Evolutionary conservation across 305 asterid species (phyloP).

Genomic region (Solanum hybrid): DNA sequence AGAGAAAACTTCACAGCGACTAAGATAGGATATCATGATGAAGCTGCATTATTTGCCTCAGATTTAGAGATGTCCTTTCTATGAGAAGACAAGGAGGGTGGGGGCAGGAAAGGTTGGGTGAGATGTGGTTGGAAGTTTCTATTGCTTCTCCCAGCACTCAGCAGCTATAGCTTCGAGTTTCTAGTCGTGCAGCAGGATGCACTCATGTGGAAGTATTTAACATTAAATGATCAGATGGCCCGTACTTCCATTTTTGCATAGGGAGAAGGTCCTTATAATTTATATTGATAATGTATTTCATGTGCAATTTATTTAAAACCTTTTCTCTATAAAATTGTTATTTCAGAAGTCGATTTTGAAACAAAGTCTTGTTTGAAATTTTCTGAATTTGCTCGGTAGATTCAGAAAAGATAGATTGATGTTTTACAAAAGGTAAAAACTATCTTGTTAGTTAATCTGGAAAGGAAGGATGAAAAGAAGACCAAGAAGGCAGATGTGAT

Average conservation of each 20-base stretch:
- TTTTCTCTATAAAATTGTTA: not conserved
- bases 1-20: slow-evolving; percentile 73
- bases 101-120: not conserved
- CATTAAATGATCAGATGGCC: not conserved
- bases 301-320: not conserved
- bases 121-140: not conserved
- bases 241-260: not conserved
- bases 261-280: not conserved
- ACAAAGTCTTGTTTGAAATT: not conserved
- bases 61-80: not conserved
- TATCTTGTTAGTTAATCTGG: no score
- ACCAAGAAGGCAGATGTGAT: not conserved
- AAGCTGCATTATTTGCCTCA: not conserved
- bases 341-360: not conserved
- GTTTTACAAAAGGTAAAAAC: no score
- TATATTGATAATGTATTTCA: not conserved
- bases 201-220: not conserved
- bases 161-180: not conserved
- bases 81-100: not conserved
- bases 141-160: not conserved
- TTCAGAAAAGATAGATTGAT: not conserved
- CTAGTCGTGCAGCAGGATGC: not conserved
- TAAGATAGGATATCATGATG: slow-evolving; percentile 16
- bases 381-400: not conserved
- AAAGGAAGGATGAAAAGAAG: no score